Evolutionary conservation across 163 green algal species (phyloP), one percentile per base, ranked within the genome.

Genomic region (Trebouxia gelatinosa): DNA sequence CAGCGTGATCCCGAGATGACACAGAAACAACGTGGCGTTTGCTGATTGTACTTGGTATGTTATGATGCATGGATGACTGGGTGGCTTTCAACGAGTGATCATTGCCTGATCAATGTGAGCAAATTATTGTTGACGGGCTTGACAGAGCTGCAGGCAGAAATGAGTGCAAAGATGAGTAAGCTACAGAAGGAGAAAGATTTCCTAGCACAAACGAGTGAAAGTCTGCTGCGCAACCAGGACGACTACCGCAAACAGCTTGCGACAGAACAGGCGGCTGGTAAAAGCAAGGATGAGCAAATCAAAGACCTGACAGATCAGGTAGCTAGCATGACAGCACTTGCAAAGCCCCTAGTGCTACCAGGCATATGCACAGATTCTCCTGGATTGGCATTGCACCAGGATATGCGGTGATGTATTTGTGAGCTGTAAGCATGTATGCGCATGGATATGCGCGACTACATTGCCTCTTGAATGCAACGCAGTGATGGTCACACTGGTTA

Each of bases 191-290:
- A 97, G 87, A 84, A 86, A 0, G 87, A 90, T 13, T 94, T 96
- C 70, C 80, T 97, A 50, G 83, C 85, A 76, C 86, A 89, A 21
- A 80, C 97, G 17, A 95, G 92, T 54, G 89, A 95, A 32, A 92
- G 82, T 11, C 85, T 97, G 78, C 84, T 97, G 39, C 66, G 83
- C 37, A 95, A 96, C 81, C 91, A 97, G 82, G 83, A 89, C 51
- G 86, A 91, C 43, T 91, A 85, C 65, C 79, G 39, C 40, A 67
- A 58, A 6, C 40, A 54, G 19, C 38, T 80, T 2, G 26, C 74
- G 28, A 64, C 58, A 21, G 72, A 83, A 23, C 40, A 81, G 26
- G 43, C 38, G 3, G 43, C n/a, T 26, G 65, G 32, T 19, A 43
- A 43, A 28, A 51, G 28, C 31, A 34, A 58, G 29, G 46, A 80